Evolutionary conservation across 1,284 basidiomycete genomes (phyloP).

Genomic region (Mycosarcoma maydis): DNA sequence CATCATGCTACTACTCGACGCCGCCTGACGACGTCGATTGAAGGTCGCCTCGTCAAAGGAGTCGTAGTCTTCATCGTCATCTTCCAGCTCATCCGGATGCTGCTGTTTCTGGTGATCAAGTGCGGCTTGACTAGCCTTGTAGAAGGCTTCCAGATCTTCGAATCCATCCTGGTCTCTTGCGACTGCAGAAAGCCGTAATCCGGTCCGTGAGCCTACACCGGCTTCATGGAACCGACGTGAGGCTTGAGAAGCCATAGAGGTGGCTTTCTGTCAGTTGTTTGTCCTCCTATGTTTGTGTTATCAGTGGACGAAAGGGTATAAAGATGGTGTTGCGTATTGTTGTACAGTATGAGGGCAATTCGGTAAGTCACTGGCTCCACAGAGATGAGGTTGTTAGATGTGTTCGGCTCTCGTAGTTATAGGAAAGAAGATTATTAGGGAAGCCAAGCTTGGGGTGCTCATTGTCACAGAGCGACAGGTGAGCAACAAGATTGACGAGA

Average conservation of each 20-base stretch:
- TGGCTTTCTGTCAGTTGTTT: not conserved
- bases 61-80: slow-evolving; percentile 69
- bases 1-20: slow-evolving; percentile 48
- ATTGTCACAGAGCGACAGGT: no score
- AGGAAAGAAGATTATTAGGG: no score
- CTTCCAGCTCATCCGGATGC: slow-evolving; percentile 73
- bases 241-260: slow-evolving; percentile 24
- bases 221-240: slow-evolving; percentile 61
- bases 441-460: no score
- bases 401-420: no score
- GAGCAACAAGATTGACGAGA: no score
- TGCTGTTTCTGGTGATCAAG: slow-evolving; percentile 63
- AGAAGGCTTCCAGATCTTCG: slow-evolving; percentile 62
- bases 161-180: slow-evolving; percentile 76
- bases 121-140: slow-evolving; percentile 61
- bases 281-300: not conserved
- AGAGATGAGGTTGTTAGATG: no score
- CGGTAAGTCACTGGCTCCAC: no score
- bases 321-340: no score
- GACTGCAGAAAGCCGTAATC: slow-evolving; percentile 54
- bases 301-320: slow-evolving; percentile 10
- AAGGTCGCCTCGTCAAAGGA: slow-evolving; percentile 35
- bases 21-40: slow-evolving; percentile 12
- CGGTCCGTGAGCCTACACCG: slow-evolving; percentile 63
- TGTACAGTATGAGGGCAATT: no score